Evolutionary conservation across 208 protist genomes (phyloP).

Genomic region (Trypanosoma rangeli): DNA sequence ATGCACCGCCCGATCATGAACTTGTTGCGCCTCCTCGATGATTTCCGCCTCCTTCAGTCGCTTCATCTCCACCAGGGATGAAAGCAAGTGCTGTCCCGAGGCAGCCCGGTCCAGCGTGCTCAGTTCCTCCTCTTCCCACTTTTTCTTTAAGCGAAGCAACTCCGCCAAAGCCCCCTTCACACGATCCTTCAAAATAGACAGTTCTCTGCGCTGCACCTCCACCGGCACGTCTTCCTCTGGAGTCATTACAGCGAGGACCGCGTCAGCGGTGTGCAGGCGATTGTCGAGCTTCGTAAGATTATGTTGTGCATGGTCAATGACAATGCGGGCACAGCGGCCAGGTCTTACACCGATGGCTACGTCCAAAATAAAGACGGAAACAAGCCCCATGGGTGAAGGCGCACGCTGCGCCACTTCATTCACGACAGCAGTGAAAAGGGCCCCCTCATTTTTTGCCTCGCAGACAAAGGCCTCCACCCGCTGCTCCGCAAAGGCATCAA

Average conservation of each 20-base stretch:
- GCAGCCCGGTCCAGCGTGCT: slow-evolving; percentile 48
- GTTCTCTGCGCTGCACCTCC: slow-evolving; percentile 57
- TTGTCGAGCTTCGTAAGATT: slow-evolving; percentile 49
- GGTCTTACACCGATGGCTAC: slow-evolving; percentile 81
- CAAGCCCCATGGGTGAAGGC: slow-evolving; percentile 40
- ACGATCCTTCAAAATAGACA: slow-evolving; percentile 64
- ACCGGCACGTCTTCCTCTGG: slow-evolving; percentile 4
- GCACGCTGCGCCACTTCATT: slow-evolving; percentile 45
- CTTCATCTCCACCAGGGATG: slow-evolving; percentile 63
- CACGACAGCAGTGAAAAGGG: slow-evolving; percentile 62
- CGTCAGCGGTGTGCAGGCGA: slow-evolving; percentile 56
- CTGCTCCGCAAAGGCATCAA: slow-evolving; percentile 74
- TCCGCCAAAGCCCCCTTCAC: slow-evolving; percentile 43
- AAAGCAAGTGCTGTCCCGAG: slow-evolving; percentile 47
- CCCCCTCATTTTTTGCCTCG: slow-evolving; percentile 76
- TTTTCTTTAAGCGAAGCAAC: slow-evolving; percentile 33
- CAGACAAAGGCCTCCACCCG: slow-evolving; percentile 63
- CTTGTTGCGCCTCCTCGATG: slow-evolving; percentile 57
- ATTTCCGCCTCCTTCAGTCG: slow-evolving; percentile 61
- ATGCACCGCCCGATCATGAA: slow-evolving; percentile 71
- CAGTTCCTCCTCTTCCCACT: slow-evolving; percentile 70
- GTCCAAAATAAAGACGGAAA: slow-evolving; percentile 69
- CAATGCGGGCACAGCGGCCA: slow-evolving; percentile 57
- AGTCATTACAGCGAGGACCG: slow-evolving; percentile 33
- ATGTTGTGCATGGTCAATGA: slow-evolving; percentile 71